Base-by-base conservation (phyloP, 306 rosid species). In the Potentilla sterilis region DNA sequence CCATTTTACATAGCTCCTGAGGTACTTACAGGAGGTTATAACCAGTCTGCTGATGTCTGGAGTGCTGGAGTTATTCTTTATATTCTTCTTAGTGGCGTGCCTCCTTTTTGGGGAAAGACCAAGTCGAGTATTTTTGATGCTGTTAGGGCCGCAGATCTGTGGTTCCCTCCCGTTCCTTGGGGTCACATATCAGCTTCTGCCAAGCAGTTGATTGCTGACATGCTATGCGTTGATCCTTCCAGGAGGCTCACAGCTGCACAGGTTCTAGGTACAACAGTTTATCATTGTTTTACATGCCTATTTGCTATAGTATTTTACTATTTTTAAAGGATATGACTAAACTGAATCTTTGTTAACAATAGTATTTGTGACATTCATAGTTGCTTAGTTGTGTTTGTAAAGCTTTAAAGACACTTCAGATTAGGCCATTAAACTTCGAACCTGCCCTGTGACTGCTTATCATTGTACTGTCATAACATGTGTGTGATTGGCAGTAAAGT, bases 1-100 rank as follows among this genome's bases (percentile, higher is more conserved):
- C 97, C 97, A 28, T 91, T 89, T 83, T 91, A 91, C 81, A 91
- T 91, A 72, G 94, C 94, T 63, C 97, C 97, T 0, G 94, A 91
- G 80, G 97, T 91, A 73, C 86, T 91, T 62, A 85, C 92, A 1
- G 92, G 97, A 73, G 89, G 89, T 48, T 91, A 91, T 85, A 85
- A 89, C 81, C 92, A 91, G 81, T 84, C 92, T 65, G 97, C 94
- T 6, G 97, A 91, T 80, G 90, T 89, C 15, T 91, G 97, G 92
- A 91, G 97, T 80, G 87, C 93, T 19, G 94, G 97, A 41, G 94
- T 91, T 79, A 91, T 89, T 78, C 89, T 91, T 74, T 91, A 91
- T 78, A 91, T 89, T 78, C 89, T 91, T 75, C 85, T 91, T 70
- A 89, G 97, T 34, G 94, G 91, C 41, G 84, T 82, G 84, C 92